Conservation (phyloP, 1,139 yeast genomes). For the Hanseniaspora gamundiae region DNA sequence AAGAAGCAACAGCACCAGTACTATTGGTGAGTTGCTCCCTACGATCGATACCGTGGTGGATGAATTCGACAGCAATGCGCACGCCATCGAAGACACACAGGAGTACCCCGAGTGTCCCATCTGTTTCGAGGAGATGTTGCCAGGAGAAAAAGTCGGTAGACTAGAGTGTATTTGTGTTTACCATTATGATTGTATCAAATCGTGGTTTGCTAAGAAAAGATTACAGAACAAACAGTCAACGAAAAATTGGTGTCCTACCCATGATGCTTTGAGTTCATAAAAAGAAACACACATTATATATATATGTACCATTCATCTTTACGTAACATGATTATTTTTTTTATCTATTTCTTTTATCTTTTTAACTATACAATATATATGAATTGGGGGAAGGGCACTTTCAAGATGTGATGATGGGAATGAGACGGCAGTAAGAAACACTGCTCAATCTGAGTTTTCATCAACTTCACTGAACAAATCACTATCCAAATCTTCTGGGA, state of each 20-base stretch:
- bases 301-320: too few relatives aligned
- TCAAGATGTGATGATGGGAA: too few relatives aligned
- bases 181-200: slow-evolving; percentile 80
- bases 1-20: slow-evolving; percentile 6
- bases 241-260: slow-evolving; percentile 18
- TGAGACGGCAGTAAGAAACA: too few relatives aligned
- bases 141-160: slow-evolving; percentile 84
- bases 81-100: slow-evolving; percentile 11
- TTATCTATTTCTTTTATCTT: slow-evolving; percentile 2
- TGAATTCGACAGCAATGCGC: too few relatives aligned
- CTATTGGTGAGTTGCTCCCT: neutral
- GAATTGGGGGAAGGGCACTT: neutral
- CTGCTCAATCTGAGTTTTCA: slow-evolving; percentile 7
- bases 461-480: slow-evolving; percentile 32
- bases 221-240: slow-evolving; percentile 19
- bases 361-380: neutral
- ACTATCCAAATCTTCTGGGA: slow-evolving; percentile 32
- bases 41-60: neutral
- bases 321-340: neutral
- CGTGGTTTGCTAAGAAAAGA: slow-evolving; percentile 82
- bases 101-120: slow-evolving; percentile 73
- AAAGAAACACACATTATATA: neutral
- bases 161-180: slow-evolving; percentile 90
- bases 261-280: slow-evolving; percentile 13
- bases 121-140: slow-evolving; percentile 75